These are phyloP conservation scores for Fusarium incarnatum DNA, from an alignment of 2,329 filamentous ascomycete species.

Conservation along the genomic window DNA sequence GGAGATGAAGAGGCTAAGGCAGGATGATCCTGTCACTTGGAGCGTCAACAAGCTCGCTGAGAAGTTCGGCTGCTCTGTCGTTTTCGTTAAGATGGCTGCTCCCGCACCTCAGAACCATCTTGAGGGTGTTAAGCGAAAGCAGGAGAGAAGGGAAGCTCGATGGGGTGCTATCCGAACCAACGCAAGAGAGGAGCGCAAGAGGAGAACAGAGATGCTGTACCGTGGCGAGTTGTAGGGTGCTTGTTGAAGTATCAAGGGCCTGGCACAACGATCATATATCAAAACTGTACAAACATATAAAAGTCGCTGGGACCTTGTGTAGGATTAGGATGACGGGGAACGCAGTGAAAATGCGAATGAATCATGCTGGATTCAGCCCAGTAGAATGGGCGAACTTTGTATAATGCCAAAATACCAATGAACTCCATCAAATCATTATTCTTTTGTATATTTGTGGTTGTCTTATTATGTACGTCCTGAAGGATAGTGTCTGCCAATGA, in stretches of 20 bases:
- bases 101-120: conserved; percentile 62
- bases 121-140: conserved; percentile 57
- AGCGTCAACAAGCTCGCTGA: conserved; percentile 64
- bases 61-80: conserved; percentile 66
- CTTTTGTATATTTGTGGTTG: conserved; percentile 31
- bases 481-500: not conserved
- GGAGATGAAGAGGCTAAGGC: conserved; percentile 69
- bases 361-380: conserved; percentile 25
- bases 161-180: conserved; percentile 68
- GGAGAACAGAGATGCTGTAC: conserved; percentile 65
- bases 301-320: conserved; percentile 36
- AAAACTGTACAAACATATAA: conserved; percentile 42
- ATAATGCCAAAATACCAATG: conserved; percentile 44
- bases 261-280: conserved; percentile 9
- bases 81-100: conserved; percentile 70
- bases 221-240: conserved; percentile 60
- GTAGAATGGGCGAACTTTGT: conserved; percentile 31
- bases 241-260: not conserved
- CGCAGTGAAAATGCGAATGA: conserved; percentile 26
- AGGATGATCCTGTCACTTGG: conserved; percentile 66
- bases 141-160: conserved; percentile 62
- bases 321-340: conserved; percentile 42
- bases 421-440: conserved; percentile 34
- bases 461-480: not conserved
- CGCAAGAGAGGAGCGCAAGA: conserved; percentile 66